A percentile compares a stretch with the other conserved stretches of the same genome.
phyloP scores from a whole-genome alignment of 768 basidiomycete genomes.

The Tremella fuciformis region DNA sequence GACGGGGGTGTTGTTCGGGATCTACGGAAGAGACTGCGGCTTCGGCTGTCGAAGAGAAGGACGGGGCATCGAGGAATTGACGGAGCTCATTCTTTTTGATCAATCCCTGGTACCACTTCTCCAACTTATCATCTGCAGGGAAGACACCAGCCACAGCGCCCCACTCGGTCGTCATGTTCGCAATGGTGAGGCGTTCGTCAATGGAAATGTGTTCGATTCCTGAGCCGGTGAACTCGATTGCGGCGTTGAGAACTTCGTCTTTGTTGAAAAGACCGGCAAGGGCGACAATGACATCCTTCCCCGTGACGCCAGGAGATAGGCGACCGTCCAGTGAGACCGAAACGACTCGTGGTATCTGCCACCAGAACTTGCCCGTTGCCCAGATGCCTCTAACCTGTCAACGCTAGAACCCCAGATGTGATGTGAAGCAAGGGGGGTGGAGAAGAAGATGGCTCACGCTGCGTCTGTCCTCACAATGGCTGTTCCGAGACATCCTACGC shows the following conservation, averaged over 20 bases:
- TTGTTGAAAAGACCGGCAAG: constrained; percentile 92
- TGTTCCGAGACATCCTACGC: constrained; percentile 93
- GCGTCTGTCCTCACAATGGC: constrained; percentile 79
- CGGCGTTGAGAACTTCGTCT: constrained; percentile 94
- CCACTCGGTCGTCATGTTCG: constrained; percentile 99
- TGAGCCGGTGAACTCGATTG: constrained; percentile 91
- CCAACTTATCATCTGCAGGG: constrained; percentile 76
- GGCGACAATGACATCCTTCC: constrained; percentile 97
- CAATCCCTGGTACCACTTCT: constrained; percentile 79
- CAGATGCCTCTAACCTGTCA: constrained; percentile 63
- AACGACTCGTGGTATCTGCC: constrained; percentile 97
- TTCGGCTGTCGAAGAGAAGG: constrained; percentile 35
- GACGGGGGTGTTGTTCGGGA: constrained; percentile 76
- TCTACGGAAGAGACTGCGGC: constrained; percentile 54
- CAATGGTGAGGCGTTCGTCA: constrained; percentile 90
- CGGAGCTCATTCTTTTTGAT: constrained; percentile 71
- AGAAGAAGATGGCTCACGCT: constrained; percentile 23
- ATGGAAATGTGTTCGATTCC: constrained; percentile 74
- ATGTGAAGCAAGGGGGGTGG: not conserved
- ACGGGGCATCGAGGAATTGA: constrained; percentile 60
- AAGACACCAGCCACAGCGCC: constrained; percentile 94
- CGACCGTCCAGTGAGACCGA: constrained; percentile 84
- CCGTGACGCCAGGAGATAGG: constrained; percentile 84
- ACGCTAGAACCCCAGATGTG: not conserved
- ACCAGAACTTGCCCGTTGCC: constrained; percentile 99